phyloP scores from a whole-genome alignment of 2,329 filamentous ascomycete genomes.

The Nigrospora osmanthi region DNA sequence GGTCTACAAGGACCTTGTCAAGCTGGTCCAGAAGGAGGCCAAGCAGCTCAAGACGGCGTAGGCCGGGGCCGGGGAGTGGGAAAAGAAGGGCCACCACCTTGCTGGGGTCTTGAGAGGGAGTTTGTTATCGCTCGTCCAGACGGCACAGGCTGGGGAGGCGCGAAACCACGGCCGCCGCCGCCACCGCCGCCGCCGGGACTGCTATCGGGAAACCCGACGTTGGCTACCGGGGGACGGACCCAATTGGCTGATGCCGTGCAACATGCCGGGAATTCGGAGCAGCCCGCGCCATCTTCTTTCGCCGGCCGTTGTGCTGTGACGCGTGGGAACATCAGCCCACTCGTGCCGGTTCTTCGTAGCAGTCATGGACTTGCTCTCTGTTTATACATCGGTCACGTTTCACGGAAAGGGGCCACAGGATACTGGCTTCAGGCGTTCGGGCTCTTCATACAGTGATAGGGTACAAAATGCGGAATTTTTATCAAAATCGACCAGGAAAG shows the following conservation, averaged over 20 bases:
- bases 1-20: conserved; percentile 56
- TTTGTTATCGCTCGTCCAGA: not conserved
- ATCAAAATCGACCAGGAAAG: too few species aligned
- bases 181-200: too few species aligned
- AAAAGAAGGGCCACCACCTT: not conserved
- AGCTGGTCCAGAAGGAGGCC: conserved; percentile 59
- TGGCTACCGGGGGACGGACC: too few species aligned
- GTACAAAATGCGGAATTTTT: conserved; percentile 1
- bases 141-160: too few species aligned
- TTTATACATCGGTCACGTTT: conserved; percentile 1
- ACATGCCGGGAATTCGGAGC: too few species aligned
- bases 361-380: not conserved
- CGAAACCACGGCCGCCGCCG: too few species aligned
- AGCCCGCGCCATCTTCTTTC: too few species aligned
- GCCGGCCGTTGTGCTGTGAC: too few species aligned
- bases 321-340: too few species aligned
- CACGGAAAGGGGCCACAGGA: conserved; percentile 4
- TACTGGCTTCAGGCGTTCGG: conserved; percentile 7
- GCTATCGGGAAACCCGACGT: too few species aligned
- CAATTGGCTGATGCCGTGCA: too few species aligned
- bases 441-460: conserved; percentile 4
- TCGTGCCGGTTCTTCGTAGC: too few species aligned
- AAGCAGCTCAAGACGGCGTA: conserved; percentile 46
- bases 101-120: not conserved
- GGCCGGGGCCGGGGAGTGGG: conserved; percentile 16